A percentile compares a stretch with the other conserved stretches of the same genome.
Evolutionary conservation across 2,329 filamentous ascomycete species (phyloP).

Genomic region (Epichloe gansuensis): DNA sequence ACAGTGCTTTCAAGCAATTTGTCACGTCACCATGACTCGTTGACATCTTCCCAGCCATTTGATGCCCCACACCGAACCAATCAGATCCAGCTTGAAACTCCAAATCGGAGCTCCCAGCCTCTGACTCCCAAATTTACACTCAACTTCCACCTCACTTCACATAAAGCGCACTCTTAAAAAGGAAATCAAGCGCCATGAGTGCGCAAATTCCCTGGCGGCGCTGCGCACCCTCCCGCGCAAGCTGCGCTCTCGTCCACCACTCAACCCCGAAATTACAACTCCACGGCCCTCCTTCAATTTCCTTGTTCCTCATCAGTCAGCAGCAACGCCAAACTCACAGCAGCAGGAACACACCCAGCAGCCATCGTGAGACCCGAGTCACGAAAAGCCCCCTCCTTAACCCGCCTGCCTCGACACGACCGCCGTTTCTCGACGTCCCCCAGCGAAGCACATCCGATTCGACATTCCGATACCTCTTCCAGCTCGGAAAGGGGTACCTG

Average conservation of each 20-base stretch:
- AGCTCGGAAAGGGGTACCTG: conserved; percentile 61
- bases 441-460: conserved; percentile 27
- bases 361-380: conserved; percentile 13
- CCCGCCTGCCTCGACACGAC: conserved; percentile 59
- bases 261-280: conserved; percentile 4
- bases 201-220: conserved; percentile 19
- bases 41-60: background rate
- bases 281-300: background rate
- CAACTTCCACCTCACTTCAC: background rate
- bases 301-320: conserved; percentile 1
- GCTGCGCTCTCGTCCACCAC: conserved; percentile 6
- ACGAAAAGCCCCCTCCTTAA: conserved; percentile 40
- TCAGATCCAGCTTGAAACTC: background rate
- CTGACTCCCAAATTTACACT: background rate
- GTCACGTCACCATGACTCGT: background rate
- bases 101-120: background rate
- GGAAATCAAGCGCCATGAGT: conserved; percentile 15
- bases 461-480: conserved; percentile 36
- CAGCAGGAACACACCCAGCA: conserved; percentile 4
- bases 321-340: conserved; percentile 14
- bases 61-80: background rate
- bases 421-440: conserved; percentile 55
- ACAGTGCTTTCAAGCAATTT: too few relatives aligned
- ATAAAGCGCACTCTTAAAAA: background rate
- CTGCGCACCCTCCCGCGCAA: conserved; percentile 12